phyloP scores from a whole-genome alignment of 768 basidiomycete genomes.

The Sporobolomyces pararoseus region DNA sequence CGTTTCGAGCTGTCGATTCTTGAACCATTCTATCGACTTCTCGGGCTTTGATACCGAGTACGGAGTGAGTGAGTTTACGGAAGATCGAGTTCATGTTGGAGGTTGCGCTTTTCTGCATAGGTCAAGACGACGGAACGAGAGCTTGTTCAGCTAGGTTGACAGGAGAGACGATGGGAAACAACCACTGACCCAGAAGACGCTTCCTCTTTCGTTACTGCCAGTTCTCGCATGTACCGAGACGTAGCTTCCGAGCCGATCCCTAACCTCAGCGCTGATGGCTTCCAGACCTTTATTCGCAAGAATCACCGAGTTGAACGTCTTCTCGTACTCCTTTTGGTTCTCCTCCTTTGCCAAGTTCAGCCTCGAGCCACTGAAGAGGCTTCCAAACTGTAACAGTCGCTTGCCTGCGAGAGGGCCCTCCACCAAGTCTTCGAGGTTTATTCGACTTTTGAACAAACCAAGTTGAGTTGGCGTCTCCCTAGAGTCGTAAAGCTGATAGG shows the following conservation, averaged over 20 bases:
- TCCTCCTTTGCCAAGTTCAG: conserved; percentile 11
- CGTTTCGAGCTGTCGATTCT: neutral
- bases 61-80: conserved; percentile 12
- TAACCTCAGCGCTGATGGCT: conserved; percentile 18
- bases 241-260: conserved; percentile 30
- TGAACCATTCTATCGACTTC: conserved; percentile 11
- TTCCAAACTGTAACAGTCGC: conserved; percentile 30
- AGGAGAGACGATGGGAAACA: neutral
- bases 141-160: neutral
- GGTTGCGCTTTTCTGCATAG: neutral
- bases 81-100: conserved; percentile 29
- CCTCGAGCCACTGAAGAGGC: conserved; percentile 26
- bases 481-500: conserved; percentile 29
- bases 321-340: neutral
- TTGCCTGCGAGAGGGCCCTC: neutral
- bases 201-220: conserved; percentile 12
- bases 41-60: conserved; percentile 14
- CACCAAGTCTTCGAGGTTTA: conserved; percentile 17
- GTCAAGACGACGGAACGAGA: neutral
- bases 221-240: conserved; percentile 27
- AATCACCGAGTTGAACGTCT: neutral
- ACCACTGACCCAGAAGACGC: conserved; percentile 21
- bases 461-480: neutral
- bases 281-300: conserved; percentile 18
- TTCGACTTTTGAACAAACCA: neutral